Percentiles rank a stretch among this genome's conserved stretches.
Conservation (phyloP, 257 asterid genomes). For the Solanum acaule region DNA sequence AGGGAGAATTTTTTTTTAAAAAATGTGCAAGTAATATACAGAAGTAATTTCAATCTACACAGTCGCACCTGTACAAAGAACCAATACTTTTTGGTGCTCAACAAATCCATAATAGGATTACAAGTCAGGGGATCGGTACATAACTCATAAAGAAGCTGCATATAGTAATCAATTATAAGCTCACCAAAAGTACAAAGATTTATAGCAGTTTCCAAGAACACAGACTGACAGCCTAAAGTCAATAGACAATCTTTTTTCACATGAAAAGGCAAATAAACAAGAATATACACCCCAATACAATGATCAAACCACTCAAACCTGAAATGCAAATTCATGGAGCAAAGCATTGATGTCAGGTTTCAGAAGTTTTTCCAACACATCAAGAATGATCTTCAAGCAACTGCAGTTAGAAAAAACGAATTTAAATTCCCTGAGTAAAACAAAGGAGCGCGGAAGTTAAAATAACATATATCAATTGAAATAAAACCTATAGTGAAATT, state of each 20-base stretch:
- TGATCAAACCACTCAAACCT: slow-evolving; percentile 34
- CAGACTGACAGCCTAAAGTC: neutral
- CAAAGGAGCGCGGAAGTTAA: neutral
- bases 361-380: slow-evolving; percentile 62
- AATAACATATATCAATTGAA: neutral
- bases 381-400: slow-evolving; percentile 95
- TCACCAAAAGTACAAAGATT: slow-evolving; percentile 9
- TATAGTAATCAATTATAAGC: slow-evolving; percentile 14
- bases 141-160: slow-evolving; percentile 83
- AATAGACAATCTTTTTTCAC: neutral
- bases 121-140: slow-evolving; percentile 81
- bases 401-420: slow-evolving; percentile 27
- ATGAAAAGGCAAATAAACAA: neutral
- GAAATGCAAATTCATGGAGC: slow-evolving; percentile 95
- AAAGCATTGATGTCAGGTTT: slow-evolving; percentile 79
- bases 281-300: neutral
- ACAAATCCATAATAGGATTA: slow-evolving; percentile 72
- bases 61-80: slow-evolving; percentile 70
- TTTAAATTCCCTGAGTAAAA: slow-evolving; percentile 7
- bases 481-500: slow-evolving; percentile 79
- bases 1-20: neutral
- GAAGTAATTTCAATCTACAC: neutral
- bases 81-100: slow-evolving; percentile 68
- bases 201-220: neutral
- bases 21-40: neutral